Evolutionary conservation across 2,329 filamentous ascomycete species (phyloP).

Genomic region (Diplodia seriata): DNA sequence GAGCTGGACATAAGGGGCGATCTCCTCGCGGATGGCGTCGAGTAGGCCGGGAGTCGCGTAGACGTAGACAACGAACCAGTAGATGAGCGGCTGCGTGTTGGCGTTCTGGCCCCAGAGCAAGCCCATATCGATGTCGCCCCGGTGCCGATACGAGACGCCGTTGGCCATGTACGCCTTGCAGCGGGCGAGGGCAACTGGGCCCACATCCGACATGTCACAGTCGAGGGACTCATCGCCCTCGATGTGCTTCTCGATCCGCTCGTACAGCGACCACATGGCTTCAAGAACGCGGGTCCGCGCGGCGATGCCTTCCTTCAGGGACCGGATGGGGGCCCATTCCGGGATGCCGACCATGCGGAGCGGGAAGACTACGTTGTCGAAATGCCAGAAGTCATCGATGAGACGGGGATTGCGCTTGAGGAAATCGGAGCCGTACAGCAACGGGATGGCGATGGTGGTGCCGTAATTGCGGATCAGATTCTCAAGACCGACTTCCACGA

Average conservation of each 20-base stretch:
- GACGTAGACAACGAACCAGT: slow-evolving; percentile 49
- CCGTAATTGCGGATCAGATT: slow-evolving; percentile 33
- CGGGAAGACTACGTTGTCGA: slow-evolving; percentile 59
- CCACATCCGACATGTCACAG: slow-evolving; percentile 45
- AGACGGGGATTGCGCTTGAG: slow-evolving; percentile 60
- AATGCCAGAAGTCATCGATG: slow-evolving; percentile 59
- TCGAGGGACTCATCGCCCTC: slow-evolving; percentile 43
- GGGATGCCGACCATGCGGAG: slow-evolving; percentile 59
- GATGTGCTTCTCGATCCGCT: slow-evolving; percentile 36
- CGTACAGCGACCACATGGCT: slow-evolving; percentile 42
- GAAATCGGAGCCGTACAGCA: slow-evolving; percentile 55
- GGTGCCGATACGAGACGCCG: slow-evolving; percentile 38
- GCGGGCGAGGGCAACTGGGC: slow-evolving; percentile 43
- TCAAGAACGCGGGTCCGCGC: slow-evolving; percentile 41
- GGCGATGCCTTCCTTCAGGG: slow-evolving; percentile 56
- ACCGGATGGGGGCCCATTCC: slow-evolving; percentile 59
- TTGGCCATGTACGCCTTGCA: slow-evolving; percentile 43
- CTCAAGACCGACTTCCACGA: slow-evolving; percentile 28
- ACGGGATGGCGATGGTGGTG: slow-evolving; percentile 31
- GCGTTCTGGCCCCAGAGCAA: slow-evolving; percentile 63
- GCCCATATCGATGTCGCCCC: slow-evolving; percentile 48
- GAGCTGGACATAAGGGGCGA: slow-evolving; percentile 42
- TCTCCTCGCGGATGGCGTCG: slow-evolving; percentile 45
- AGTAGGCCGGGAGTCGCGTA: slow-evolving; percentile 37
- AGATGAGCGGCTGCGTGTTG: slow-evolving; percentile 55